Evolutionary conservation across 106 monocot genomes (phyloP), one percentile per base, ranked within the genome.

Genomic region (Gastrodia elata): DNA sequence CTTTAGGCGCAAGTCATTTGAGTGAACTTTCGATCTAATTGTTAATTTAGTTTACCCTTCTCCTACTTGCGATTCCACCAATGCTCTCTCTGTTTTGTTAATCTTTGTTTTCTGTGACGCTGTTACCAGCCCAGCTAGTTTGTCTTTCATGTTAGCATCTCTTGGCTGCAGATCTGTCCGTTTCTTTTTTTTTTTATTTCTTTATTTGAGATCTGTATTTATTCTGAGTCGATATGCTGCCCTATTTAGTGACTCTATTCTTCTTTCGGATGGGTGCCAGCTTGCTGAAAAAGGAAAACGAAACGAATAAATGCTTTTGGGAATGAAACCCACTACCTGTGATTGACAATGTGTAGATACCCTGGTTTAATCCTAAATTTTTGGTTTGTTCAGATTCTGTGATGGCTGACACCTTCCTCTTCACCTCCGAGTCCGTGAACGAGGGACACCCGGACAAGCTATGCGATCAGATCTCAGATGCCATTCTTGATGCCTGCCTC

Each of bases 381-480:
- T 39, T 6, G 24, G 40, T 69, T 69, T 69, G 6, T 2, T 69
- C 69, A 69, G 69, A n/a, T 69, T 32, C 13, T 32, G 11, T 68
- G 56, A 76, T 76, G 76, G 76, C 76, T 6, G 76, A 76, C 76
- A 76, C 76, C 9, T 76, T 76, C 69, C 76, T 76, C 27, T 76
- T 76, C 55, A 76, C 76, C 68, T 76, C 76, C 9, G 76, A 76
- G 69, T 76, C 76, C 10, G 76, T 76, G 38, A 76, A 76, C 68
- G 76, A 76, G 76, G 76, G 76, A 6, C 76, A 76, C 44, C 76
- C 76, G 6, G 76, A 76, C 52, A 76, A 76, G 69, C 76, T 76
- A 16, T 76, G 76, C 48, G 76, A 76, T 55, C 76, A 76, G 76
- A 56, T 76, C 68, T 76, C 76, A 4, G 76, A 76, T 56, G 76